phyloP scores from a whole-genome alignment of 352 stramenopile genomes.

The Lagenidium giganteum region DNA sequence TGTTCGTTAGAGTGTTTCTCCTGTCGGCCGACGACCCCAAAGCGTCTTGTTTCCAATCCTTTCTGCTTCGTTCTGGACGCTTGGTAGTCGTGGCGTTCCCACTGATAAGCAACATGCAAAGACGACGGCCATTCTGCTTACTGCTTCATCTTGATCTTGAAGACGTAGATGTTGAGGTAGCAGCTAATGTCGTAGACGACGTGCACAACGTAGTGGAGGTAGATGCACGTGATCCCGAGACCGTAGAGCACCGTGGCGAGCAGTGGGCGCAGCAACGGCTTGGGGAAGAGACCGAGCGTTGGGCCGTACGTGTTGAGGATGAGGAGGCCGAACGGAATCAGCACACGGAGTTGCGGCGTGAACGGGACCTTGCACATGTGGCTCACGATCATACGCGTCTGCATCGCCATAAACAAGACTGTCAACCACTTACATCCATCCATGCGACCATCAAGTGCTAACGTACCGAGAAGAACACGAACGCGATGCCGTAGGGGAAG shows the following conservation, averaged over 20 bases:
- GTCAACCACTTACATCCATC: neutral
- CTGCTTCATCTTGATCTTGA: conserved; percentile 55
- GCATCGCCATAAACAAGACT: conserved; percentile 2
- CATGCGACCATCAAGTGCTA: too few relatives aligned
- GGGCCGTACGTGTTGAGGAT: conserved; percentile 73
- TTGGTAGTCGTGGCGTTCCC: too few relatives aligned
- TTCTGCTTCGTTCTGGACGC: too few relatives aligned
- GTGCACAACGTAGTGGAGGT: conserved; percentile 76
- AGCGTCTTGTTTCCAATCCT: too few relatives aligned
- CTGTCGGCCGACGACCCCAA: too few relatives aligned
- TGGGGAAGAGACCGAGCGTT: conserved; percentile 32
- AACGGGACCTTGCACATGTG: conserved; percentile 90
- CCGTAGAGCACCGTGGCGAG: conserved; percentile 64
- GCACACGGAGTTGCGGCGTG: conserved; percentile 71
- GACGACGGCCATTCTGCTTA: neutral
- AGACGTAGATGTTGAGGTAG: conserved; percentile 82
- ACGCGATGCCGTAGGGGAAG: conserved; percentile 75
- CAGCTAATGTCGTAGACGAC: conserved; percentile 84
- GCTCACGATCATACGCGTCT: conserved; percentile 87
- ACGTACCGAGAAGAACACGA: conserved; percentile 81
- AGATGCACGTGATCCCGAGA: conserved; percentile 67
- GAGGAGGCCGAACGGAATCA: conserved; percentile 71
- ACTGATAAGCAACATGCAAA: neutral
- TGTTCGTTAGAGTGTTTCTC: too few relatives aligned
- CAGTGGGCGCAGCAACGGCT: conserved; percentile 56